A percentile compares a stretch with the other conserved stretches of the same genome.
These are phyloP conservation scores for Phalaenopsis equestris DNA, from an alignment of 106 monocot species.

Conservation along the genomic window DNA sequence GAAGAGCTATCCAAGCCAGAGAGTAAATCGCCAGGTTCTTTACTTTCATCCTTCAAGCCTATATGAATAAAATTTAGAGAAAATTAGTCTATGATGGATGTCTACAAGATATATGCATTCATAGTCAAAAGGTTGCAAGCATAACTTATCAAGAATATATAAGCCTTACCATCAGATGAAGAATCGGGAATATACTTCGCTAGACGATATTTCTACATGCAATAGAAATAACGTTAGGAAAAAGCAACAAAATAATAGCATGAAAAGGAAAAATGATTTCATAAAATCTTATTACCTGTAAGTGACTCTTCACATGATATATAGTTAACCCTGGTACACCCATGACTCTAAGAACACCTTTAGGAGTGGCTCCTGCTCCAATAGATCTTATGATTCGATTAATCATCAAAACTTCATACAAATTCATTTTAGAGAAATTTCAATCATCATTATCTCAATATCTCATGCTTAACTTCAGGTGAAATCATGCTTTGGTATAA, in stretches of 20 bases:
- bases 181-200: constrained; percentile 75
- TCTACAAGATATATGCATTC: background rate
- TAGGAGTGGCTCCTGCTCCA: constrained; percentile 75
- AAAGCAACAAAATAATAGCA: background rate
- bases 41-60: constrained; percentile 66
- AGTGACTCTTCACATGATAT: constrained; percentile 92
- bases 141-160: background rate
- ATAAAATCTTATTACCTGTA: constrained; percentile 43
- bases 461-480: background rate
- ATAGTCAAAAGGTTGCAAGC: background rate
- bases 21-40: constrained; percentile 44
- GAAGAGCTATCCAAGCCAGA: constrained; percentile 70
- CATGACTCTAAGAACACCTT: constrained; percentile 83
- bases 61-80: constrained; percentile 6
- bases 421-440: background rate
- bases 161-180: constrained; percentile 53
- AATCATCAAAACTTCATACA: background rate
- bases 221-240: constrained; percentile 10
- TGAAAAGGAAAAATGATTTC: constrained; percentile 5
- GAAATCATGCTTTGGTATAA: background rate
- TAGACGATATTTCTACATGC: constrained; percentile 73
- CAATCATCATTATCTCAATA: background rate
- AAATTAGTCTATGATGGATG: background rate
- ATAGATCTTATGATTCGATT: background rate
- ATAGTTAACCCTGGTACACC: constrained; percentile 75